Conservation (phyloP, 2,329 filamentous ascomycete genomes). For the Apiospora aurea region DNA sequence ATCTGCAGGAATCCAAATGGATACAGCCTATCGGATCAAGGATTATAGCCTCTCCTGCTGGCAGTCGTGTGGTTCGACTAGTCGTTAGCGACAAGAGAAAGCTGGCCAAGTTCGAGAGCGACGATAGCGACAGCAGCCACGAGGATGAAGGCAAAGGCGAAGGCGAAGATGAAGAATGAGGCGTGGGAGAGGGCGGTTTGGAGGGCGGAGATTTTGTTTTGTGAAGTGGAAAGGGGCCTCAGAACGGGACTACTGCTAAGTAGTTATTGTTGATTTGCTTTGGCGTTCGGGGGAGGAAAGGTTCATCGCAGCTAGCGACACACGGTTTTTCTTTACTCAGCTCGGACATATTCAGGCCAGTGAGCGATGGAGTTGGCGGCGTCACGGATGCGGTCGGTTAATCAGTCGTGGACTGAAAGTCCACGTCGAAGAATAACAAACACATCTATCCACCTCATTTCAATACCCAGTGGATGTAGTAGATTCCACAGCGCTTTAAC, state of each 20-base stretch:
- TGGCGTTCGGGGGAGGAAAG: neutral
- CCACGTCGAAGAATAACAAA: neutral
- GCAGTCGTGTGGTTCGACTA: neutral
- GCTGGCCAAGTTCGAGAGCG: conserved; percentile 12
- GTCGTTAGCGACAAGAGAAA: neutral
- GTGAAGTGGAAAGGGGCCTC: neutral
- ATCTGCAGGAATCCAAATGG: neutral
- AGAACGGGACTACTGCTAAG: neutral
- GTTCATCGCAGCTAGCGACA: neutral
- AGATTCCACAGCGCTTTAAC: neutral
- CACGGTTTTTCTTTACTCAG: neutral
- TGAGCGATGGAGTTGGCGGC: conserved; percentile 10
- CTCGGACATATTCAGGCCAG: neutral
- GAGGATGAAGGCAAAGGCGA: neutral
- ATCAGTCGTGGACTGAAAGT: neutral
- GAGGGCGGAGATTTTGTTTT: neutral
- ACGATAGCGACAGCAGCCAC: conserved; percentile 8
- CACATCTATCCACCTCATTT: neutral
- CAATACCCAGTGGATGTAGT: neutral
- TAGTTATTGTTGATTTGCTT: neutral
- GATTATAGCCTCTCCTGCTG: neutral
- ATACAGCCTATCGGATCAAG: neutral
- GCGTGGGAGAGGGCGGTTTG: neutral
- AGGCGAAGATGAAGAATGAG: neutral
- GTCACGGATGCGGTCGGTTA: neutral